phyloP scores from a whole-genome alignment of 352 stramenopile genomes.

The Phytophthora pseudosyringae region DNA sequence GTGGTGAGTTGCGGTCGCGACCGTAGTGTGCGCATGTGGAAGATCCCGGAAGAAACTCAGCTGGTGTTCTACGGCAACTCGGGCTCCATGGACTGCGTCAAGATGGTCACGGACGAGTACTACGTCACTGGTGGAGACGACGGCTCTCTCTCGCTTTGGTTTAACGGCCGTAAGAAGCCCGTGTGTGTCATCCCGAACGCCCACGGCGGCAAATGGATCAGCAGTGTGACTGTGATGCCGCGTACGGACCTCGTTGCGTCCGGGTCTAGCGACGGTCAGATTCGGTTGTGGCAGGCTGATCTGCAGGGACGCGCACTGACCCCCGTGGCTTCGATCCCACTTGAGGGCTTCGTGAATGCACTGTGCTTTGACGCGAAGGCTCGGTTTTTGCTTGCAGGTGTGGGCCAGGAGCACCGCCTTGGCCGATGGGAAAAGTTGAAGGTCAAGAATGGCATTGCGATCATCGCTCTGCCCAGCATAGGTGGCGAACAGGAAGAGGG shows the following conservation, averaged over 20 bases:
- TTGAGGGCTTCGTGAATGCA: conserved; percentile 77
- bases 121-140: conserved; percentile 94
- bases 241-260: conserved; percentile 92
- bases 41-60: conserved; percentile 95
- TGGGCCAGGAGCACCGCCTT: conserved; percentile 93
- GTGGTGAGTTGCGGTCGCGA: conserved; percentile 92
- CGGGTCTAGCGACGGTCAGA: conserved; percentile 90
- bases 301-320: conserved; percentile 68
- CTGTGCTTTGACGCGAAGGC: conserved; percentile 81
- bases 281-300: conserved; percentile 93
- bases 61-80: conserved; percentile 94
- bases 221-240: conserved; percentile 87
- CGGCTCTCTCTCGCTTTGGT: conserved; percentile 92
- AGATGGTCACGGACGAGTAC: conserved; percentile 93
- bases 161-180: conserved; percentile 94
- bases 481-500: conserved; percentile 39
- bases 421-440: conserved; percentile 92
- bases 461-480: conserved; percentile 86
- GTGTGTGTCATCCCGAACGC: conserved; percentile 80
- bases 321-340: conserved; percentile 73
- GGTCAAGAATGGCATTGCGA: conserved; percentile 91
- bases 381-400: conserved; percentile 89
- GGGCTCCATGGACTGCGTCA: conserved; percentile 92
- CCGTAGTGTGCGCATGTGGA: conserved; percentile 94
- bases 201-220: conserved; percentile 94